Evolutionary conservation across 345 rosid species (phyloP), one percentile per base, ranked within the genome.

Genomic region (Salix purpurea): DNA sequence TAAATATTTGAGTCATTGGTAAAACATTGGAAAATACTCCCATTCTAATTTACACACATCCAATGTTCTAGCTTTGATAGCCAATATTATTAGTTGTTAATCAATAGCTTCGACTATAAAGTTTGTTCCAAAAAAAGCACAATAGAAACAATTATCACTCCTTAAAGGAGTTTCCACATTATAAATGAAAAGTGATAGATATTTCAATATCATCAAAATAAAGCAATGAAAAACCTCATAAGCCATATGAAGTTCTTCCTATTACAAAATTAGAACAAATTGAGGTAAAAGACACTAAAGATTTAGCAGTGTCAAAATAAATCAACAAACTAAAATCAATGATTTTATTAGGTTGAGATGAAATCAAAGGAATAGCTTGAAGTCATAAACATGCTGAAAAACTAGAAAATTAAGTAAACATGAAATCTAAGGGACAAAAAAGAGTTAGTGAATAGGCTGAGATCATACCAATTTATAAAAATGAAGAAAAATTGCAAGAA

Each of bases 311-410:
- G 28, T 16, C 72, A 65, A 50, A 67, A 36, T 36, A 40, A 26
- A 24, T 13, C 30, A 61, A 28, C n/a, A 19, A 1, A 5, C 48
- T 37, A 26, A 65, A 69, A 69, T 13, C 5, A 14, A 9, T 30
- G 23, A 62, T 28, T n/a, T 39, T n/a, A 32, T 34, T 34, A 69
- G 7, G 65, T 24, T 19, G 42, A 54, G 67, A 28, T 37, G 40
- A 71, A 67, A 67, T 24, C 23, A 15, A 44, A 65, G 39, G 69
- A 69, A 60, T 56, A 23, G 34, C 4, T 23, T 6, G 18, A 77
- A 70, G 62, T 34, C 30, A 75, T 21, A 58, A 77, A 48, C 39
- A 56, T 18, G 67, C 12, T 64, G 1, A 34, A 65, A 77, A 70
- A 64, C 71, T n/a, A 32, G 44, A 28, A 5, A 14, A 61, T 15